These are phyloP conservation scores for Colletotrichum musicola DNA, from an alignment of 2,329 filamentous ascomycete genomes.

Conservation along the genomic window DNA sequence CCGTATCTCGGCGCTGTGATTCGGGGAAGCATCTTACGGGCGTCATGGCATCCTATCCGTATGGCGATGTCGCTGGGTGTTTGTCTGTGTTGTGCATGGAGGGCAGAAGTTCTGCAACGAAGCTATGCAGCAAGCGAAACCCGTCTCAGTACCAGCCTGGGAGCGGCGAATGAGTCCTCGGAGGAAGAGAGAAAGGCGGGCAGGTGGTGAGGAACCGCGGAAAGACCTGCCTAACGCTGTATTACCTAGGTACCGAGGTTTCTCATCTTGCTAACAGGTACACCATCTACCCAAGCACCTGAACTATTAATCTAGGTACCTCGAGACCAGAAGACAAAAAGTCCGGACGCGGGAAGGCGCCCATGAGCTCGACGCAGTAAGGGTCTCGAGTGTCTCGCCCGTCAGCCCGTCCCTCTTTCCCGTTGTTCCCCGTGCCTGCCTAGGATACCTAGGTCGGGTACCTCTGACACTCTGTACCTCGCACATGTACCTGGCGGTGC, in stretches of 20 bases:
- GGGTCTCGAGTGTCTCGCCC: constrained; percentile 27
- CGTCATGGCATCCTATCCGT: constrained; percentile 15
- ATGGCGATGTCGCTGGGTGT: too few species aligned
- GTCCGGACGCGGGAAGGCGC: constrained; percentile 16
- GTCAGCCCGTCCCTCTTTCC: neutral
- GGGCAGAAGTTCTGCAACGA: constrained; percentile 23
- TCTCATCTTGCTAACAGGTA: too few species aligned
- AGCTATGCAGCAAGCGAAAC: constrained; percentile 17
- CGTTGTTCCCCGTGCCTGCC: constrained; percentile 9
- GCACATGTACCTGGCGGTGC: too few species aligned
- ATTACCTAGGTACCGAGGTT: too few species aligned
- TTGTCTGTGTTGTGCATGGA: constrained; percentile 24
- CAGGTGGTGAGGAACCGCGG: constrained; percentile 2
- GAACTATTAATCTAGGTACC: too few species aligned
- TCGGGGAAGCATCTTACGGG: constrained; percentile 20
- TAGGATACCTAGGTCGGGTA: neutral
- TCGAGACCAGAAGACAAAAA: neutral
- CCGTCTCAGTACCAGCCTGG: constrained; percentile 2
- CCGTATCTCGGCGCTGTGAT: constrained; percentile 9
- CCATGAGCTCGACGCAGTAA: constrained; percentile 22
- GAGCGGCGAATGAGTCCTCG: neutral
- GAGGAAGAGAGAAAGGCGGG: neutral
- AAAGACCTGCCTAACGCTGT: too few species aligned
- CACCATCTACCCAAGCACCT: too few species aligned
- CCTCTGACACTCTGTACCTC: too few species aligned